Evolutionary conservation across 2,329 filamentous ascomycete genomes (phyloP), one percentile per base, ranked within the genome.

Genomic region (Fusarium solani-melongenae): DNA sequence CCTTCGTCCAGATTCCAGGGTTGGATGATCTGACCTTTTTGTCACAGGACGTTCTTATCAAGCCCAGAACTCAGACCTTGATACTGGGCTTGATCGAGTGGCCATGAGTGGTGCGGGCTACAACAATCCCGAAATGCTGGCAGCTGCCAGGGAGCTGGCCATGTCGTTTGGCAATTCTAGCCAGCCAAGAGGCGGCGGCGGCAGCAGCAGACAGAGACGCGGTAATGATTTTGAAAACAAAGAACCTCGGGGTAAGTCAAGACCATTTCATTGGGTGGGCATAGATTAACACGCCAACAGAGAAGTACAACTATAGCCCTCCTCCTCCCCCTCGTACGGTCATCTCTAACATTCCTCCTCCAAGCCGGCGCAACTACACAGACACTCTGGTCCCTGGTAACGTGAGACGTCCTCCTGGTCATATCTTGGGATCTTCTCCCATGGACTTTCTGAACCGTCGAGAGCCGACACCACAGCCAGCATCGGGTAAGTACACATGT

Each of bases 121-220:
- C 33, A 71, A 72, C 10, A 77, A 82, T 24, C 27, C 69, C 0
- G 69, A 72, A 10, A 81, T 75, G 39, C 58, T 82, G 3, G 70
- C 67, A 15, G 81, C 71, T 11, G 81, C 81, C 15, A 65, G 66
- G 17, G 79, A 73, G 6, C 75, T 82, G 14, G 75, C 75, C 2
- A 44, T 56, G 2, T 73, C 69, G 41, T 82, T 82, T 49, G 46
- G 64, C 20, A 58, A 27, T 41, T 64, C 64, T 14, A 63, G 60
- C 17, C 51, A 22, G 17, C 39, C 39, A 20, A 63, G 12, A 2
- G 33, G 24, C 10, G 36, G 57, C 12, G 22, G 20, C 44, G 44
- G 44, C 44, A 24, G 44, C 9, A 27, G 46, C 15, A 17, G 46
- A n/a, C 69, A 64, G 15, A 46, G 57, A n/a, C 14, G 12, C 10